Evolutionary conservation across 2,329 filamentous ascomycete species (phyloP).

Genomic region (Sarocladium strictum): DNA sequence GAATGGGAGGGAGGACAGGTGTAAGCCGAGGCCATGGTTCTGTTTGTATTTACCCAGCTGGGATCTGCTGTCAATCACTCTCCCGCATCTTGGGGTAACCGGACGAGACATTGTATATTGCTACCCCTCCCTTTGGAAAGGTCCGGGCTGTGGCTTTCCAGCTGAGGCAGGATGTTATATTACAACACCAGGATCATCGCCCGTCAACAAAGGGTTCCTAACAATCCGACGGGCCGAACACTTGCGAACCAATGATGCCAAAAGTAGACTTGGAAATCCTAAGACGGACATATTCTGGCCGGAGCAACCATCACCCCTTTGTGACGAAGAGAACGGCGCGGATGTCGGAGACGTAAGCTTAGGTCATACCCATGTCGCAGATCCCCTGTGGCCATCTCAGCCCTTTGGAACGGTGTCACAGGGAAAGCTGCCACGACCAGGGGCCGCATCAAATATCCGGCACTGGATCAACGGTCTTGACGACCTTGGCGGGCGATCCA

Average conservation of each 20-base stretch:
- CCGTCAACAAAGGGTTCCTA: neutral
- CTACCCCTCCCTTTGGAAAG: neutral
- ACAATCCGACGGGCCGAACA: neutral
- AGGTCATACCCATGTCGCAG: neutral
- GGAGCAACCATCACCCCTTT: neutral
- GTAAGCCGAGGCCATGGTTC: neutral
- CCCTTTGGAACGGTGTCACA: no score
- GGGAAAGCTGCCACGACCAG: neutral
- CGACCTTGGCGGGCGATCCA: slow-evolving; percentile 41
- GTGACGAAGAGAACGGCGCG: no score
- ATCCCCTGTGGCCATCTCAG: neutral
- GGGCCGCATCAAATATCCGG: slow-evolving; percentile 20
- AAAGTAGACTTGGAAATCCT: neutral
- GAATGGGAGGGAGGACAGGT: neutral
- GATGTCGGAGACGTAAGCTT: neutral
- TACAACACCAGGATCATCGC: neutral
- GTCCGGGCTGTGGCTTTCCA: slow-evolving; percentile 1
- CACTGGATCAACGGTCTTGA: slow-evolving; percentile 38
- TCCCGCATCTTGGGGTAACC: neutral
- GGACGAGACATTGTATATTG: slow-evolving; percentile 3
- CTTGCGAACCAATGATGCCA: neutral
- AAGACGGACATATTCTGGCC: neutral
- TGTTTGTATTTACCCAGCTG: neutral
- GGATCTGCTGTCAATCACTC: neutral
- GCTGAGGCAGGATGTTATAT: slow-evolving; percentile 1